Evolutionary conservation across 345 rosid species (phyloP).

Genomic region (Trapa incisa): DNA sequence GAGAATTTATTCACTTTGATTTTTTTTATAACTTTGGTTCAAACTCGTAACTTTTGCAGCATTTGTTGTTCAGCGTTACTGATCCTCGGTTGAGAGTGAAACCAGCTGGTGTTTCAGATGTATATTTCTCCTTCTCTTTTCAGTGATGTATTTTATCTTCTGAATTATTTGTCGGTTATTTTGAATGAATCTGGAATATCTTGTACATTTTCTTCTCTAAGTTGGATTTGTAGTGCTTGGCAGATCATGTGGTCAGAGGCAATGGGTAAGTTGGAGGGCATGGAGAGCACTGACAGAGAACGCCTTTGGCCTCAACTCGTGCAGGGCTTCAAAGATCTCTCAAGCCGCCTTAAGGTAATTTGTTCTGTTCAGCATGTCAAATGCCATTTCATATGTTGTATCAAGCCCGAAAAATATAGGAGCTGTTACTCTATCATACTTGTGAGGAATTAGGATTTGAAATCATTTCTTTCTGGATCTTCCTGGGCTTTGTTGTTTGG

Average conservation of each 20-base stretch:
- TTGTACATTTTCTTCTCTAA: slow-evolving; percentile 7
- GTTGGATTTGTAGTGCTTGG: slow-evolving; percentile 28
- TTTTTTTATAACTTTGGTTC: slow-evolving; percentile 26
- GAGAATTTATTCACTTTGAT: slow-evolving; percentile 25
- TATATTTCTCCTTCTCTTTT: slow-evolving; percentile 25
- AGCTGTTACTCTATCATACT: neutral
- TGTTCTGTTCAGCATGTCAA: neutral
- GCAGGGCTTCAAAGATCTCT: slow-evolving; percentile 90
- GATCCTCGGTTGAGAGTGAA: slow-evolving; percentile 65
- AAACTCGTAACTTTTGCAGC: slow-evolving; percentile 32
- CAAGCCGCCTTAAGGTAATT: slow-evolving; percentile 72
- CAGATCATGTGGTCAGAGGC: slow-evolving; percentile 99
- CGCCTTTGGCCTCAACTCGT: slow-evolving; percentile 99
- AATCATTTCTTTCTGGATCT: neutral
- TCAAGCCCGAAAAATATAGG: neutral
- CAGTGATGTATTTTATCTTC: neutral
- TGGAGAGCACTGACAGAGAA: slow-evolving; percentile 82
- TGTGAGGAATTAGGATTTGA: neutral
- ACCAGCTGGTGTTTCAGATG: slow-evolving; percentile 89
- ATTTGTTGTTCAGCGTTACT: slow-evolving; percentile 79
- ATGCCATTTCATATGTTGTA: neutral
- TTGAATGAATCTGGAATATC: neutral
- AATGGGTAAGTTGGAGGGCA: slow-evolving; percentile 83
- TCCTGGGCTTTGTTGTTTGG: neutral
- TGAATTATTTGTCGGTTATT: slow-evolving; percentile 1